phyloP scores from a whole-genome alignment of 176 grass and related monocot species.

The Raddia guianensis region DNA sequence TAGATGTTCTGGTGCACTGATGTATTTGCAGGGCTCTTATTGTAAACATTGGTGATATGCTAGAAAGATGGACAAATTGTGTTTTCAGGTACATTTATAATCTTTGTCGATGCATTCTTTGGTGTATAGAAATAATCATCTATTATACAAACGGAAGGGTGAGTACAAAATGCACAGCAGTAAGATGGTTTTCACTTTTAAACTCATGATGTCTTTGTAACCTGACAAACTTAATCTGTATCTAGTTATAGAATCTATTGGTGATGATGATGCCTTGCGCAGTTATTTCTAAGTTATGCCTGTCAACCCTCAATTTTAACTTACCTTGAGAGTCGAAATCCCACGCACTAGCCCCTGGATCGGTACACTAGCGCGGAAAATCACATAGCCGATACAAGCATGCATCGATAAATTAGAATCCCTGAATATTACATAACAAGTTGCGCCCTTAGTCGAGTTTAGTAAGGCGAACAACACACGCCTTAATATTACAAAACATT shows the following conservation, averaged over 20 bases:
- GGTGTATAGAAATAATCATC: background rate
- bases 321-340: too few relatives aligned
- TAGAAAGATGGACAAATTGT: slow-evolving; percentile 83
- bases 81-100: slow-evolving; percentile 58
- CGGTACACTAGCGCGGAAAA: too few relatives aligned
- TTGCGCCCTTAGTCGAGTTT: too few relatives aligned
- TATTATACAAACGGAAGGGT: background rate
- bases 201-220: background rate
- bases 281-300: background rate
- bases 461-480: too few relatives aligned
- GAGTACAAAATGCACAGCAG: background rate
- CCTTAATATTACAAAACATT: too few relatives aligned
- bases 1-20: background rate
- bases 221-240: too few relatives aligned
- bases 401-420: too few relatives aligned
- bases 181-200: background rate
- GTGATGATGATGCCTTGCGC: background rate
- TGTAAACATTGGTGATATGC: slow-evolving; percentile 75
- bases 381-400: too few relatives aligned
- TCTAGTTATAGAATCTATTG: too few relatives aligned
- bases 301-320: too few relatives aligned
- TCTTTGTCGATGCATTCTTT: background rate
- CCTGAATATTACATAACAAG: too few relatives aligned
- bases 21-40: slow-evolving; percentile 52
- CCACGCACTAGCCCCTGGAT: too few relatives aligned